phyloP scores from a whole-genome alignment of 306 rosid species.

The Gillenia trifoliata region DNA sequence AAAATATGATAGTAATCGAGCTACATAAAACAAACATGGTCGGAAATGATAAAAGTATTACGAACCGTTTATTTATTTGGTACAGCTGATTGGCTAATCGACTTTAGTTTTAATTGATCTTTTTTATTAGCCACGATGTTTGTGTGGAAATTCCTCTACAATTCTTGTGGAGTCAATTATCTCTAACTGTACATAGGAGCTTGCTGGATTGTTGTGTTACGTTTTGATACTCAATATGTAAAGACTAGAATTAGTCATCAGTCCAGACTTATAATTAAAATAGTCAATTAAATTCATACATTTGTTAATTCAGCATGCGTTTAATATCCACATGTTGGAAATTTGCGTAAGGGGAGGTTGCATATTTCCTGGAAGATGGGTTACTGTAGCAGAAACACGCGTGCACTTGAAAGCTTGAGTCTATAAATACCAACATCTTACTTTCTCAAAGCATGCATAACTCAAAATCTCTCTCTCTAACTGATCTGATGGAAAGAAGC shows the following conservation, averaged over 20 bases:
- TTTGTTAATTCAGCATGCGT: background rate
- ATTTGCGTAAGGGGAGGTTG: background rate
- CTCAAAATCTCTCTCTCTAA: background rate
- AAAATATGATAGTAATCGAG: too few species aligned
- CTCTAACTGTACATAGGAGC: background rate
- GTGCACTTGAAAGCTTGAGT: background rate
- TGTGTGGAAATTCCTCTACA: background rate
- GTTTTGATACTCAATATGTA: background rate
- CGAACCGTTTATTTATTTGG: background rate
- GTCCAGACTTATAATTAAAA: background rate
- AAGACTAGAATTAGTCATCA: background rate
- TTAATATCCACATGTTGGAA: too few species aligned
- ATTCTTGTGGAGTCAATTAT: background rate
- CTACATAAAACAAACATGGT: too few species aligned
- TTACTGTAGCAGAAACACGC: background rate
- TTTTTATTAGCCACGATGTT: background rate
- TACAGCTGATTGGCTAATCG: too few species aligned
- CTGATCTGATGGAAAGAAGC: slow-evolving; percentile 17
- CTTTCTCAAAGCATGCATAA: background rate
- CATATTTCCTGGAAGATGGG: background rate
- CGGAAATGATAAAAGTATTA: too few species aligned
- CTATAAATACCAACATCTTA: background rate
- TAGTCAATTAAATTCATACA: background rate
- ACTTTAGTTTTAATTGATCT: too few species aligned
- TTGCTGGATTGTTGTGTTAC: background rate